Evolutionary conservation across 306 rosid genomes (phyloP).

Genomic region (Cyamopsis tetragonoloba): DNA sequence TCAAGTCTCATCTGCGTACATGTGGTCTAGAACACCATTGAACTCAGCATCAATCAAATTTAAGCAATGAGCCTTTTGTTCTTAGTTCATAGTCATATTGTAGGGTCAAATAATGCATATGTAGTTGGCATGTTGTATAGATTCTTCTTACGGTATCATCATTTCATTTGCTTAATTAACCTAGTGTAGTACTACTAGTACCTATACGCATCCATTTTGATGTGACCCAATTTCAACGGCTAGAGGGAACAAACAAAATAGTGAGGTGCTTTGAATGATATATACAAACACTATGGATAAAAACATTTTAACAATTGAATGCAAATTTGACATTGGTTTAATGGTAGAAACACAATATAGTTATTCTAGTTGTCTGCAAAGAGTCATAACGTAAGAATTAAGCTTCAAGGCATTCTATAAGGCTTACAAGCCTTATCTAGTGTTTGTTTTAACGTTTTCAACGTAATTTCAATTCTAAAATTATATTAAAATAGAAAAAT

Average conservation of each 20-base stretch:
- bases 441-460: too few relatives aligned
- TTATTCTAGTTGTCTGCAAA: too few relatives aligned
- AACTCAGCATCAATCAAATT: background rate
- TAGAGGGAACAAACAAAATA: background rate
- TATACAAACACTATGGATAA: too few relatives aligned
- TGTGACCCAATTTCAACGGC: constrained; percentile 31
- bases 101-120: constrained; percentile 19
- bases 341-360: too few relatives aligned
- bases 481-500: too few relatives aligned
- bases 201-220: constrained; percentile 12
- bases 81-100: background rate
- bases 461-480: too few relatives aligned
- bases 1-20: background rate
- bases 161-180: constrained; percentile 9
- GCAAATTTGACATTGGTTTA: too few relatives aligned
- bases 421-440: too few relatives aligned
- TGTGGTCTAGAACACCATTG: background rate
- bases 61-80: background rate
- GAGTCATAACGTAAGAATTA: too few relatives aligned
- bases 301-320: too few relatives aligned
- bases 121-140: constrained; percentile 4
- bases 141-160: constrained; percentile 30
- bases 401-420: too few relatives aligned
- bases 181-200: background rate
- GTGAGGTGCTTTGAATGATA: background rate